Percentiles rank a stretch among this genome's conserved stretches.
These are phyloP conservation scores for Aspergillus sp. DNA, from an alignment of 2,329 filamentous ascomycete species.

Conservation along the genomic window DNA sequence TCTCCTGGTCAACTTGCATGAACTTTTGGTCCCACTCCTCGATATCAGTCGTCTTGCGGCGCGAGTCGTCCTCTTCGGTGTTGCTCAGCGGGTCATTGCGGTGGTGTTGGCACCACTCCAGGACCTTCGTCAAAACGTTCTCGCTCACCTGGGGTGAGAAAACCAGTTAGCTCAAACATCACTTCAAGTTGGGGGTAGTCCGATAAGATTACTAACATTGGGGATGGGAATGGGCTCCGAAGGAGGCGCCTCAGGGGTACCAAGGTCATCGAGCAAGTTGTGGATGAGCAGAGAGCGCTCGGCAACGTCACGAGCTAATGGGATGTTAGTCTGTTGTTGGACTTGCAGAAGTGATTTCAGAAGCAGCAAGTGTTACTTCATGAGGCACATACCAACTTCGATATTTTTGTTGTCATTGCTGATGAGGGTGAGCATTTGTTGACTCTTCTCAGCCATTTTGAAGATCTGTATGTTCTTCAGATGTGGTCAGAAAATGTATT, in stretches of 20 bases:
- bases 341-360: neutral
- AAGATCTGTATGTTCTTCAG: neutral
- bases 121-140: conserved; percentile 88
- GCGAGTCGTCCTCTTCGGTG: conserved; percentile 84
- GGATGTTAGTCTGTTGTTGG: conserved; percentile 4
- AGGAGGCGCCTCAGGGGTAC: conserved; percentile 48
- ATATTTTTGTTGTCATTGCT: conserved; percentile 39
- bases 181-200: neutral
- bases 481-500: neutral
- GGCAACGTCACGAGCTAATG: conserved; percentile 73
- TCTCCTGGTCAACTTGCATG: conserved; percentile 99
- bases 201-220: conserved; percentile 31
- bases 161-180: neutral
- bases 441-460: conserved; percentile 6
- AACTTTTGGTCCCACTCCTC: conserved; percentile 99
- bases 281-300: conserved; percentile 95
- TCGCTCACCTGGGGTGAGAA: conserved; percentile 71
- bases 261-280: conserved; percentile 95
- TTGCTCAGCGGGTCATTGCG: conserved; percentile 79
- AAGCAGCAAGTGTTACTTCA: neutral
- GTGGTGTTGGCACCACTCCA: conserved; percentile 98
- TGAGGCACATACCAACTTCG: conserved; percentile 48
- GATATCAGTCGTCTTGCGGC: conserved; percentile 98
- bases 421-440: conserved; percentile 11
- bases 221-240: conserved; percentile 71